Conservation (phyloP, 176 grass and related monocot species). For the Poa pratensis region DNA sequence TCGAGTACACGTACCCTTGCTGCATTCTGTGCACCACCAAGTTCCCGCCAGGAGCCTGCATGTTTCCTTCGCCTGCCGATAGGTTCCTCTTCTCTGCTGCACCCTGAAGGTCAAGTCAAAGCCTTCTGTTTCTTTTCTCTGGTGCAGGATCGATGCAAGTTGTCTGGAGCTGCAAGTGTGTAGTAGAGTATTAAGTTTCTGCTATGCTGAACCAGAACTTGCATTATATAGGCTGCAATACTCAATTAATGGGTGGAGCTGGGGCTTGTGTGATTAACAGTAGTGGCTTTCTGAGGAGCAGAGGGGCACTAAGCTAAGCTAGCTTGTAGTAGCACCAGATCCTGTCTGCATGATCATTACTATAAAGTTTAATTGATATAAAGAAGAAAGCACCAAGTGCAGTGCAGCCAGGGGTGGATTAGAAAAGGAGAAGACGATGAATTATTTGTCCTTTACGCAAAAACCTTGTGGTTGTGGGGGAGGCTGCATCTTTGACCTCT, state of each 20-base stretch:
- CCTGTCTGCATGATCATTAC: slow-evolving; percentile 49
- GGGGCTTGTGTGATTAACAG: slow-evolving; percentile 33
- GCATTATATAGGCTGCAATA: slow-evolving; percentile 43
- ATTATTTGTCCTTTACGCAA: slow-evolving; percentile 51
- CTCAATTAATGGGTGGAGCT: background rate
- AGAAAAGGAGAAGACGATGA: slow-evolving; percentile 32
- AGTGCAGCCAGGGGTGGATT: slow-evolving; percentile 36
- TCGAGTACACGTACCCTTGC: slow-evolving; percentile 41
- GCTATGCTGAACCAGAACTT: background rate
- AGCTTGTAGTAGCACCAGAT: slow-evolving; percentile 42
- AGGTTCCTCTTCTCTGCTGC: background rate
- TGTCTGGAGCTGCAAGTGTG: slow-evolving; percentile 8
- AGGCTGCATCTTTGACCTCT: slow-evolving; percentile 57
- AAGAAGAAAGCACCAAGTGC: slow-evolving; percentile 38
- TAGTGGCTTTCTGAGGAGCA: slow-evolving; percentile 46
- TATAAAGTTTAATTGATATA: slow-evolving; percentile 21
- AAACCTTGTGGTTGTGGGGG: slow-evolving; percentile 5
- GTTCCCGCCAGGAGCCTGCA: background rate
- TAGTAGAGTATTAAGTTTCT: slow-evolving; percentile 32
- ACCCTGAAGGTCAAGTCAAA: background rate
- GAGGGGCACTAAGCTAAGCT: slow-evolving; percentile 33
- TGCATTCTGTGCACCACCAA: slow-evolving; percentile 14
- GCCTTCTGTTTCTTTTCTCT: background rate
- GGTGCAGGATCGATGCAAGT: background rate
- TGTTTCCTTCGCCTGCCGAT: slow-evolving; percentile 10